Percentiles rank a stretch among this genome's conserved stretches.
Evolutionary conservation across 441 rosid genomes (phyloP).

Genomic region (Erodium trifolium): DNA sequence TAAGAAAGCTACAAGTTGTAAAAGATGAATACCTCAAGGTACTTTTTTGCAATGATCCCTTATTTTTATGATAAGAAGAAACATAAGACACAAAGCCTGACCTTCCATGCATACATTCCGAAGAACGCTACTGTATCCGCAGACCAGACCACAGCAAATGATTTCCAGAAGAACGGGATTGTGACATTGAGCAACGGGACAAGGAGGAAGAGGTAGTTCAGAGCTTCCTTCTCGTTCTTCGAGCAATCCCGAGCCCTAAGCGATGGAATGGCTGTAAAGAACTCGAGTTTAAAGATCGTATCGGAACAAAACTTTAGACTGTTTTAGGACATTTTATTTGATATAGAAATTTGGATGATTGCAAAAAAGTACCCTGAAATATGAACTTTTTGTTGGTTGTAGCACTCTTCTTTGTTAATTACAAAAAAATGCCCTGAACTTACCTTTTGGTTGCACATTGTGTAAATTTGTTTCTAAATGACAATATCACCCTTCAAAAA

Average conservation of each 20-base stretch:
- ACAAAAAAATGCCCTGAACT: no score
- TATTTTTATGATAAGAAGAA: neutral
- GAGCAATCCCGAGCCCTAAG: constrained; percentile 92
- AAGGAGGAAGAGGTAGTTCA: constrained; percentile 76
- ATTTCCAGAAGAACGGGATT: constrained; percentile 87
- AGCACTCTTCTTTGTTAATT: no score
- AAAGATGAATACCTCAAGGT: no score
- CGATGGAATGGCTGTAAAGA: constrained; percentile 73
- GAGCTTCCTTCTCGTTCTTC: constrained; percentile 86
- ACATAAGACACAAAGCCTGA: constrained; percentile 17
- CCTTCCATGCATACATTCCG: constrained; percentile 97
- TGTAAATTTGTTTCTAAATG: no score
- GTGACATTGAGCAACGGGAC: constrained; percentile 68
- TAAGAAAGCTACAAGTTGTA: no score
- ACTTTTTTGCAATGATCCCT: no score
- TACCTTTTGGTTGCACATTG: no score
- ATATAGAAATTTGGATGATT: neutral
- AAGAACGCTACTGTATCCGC: constrained; percentile 83
- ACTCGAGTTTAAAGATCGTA: no score
- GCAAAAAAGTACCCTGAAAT: no score
- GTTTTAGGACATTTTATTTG: neutral
- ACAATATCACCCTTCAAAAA: no score
- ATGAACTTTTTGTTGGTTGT: no score
- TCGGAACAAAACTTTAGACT: no score
- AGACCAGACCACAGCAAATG: constrained; percentile 90